Evolutionary conservation across 768 basidiomycete genomes (phyloP), one percentile per base, ranked within the genome.

Genomic region (Hericium erinaceus): DNA sequence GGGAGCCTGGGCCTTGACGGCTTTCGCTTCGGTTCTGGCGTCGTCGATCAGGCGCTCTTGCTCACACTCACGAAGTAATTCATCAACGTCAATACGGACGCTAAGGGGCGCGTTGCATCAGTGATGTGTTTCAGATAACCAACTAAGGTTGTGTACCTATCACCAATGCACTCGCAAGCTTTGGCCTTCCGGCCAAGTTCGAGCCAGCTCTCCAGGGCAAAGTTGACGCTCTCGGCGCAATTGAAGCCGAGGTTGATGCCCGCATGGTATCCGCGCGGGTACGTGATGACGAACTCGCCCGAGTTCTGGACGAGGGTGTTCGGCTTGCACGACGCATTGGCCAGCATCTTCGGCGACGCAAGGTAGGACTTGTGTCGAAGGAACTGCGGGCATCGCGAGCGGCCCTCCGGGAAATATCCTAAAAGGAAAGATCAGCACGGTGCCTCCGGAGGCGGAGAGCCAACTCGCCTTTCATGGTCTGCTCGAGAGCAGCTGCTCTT

Each of bases 171-270:
- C 64, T 80, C 73, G 63, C 90, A 92, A 3, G 76, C 82, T 60
- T 84, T 83, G 7, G 95, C 95, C 56, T 78, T 81, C 57, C 90
- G 77, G 1, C 94, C 95, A 18, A 95, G 71, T 46, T 94, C 92
- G 5, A 98, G 71, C 95, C 95, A 98, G 61, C 88, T 90, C 46
- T 97, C 91, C 26, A 97, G 75, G 0, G 95, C 95, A 67, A 98
- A 98, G 68, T 98, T 98, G 65, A 97, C 92, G 61, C 90, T 92
- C 72, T 98, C 95, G 1, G 95, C 95, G 64, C 94, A 97, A 66
- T 98, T 98, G 67, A 97, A 83, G 7, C 92, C 95, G 46, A 97
- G 75, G 67, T 98, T 98, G 77, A 98, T 95, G 18, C 95, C 95
- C 3, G 94, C 92, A 68, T 98, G 95, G 69, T 98, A 98, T 1